Evolutionary conservation across 129 eudicot species (phyloP).

Genomic region (Pseudognaphalium luteoalbum): DNA sequence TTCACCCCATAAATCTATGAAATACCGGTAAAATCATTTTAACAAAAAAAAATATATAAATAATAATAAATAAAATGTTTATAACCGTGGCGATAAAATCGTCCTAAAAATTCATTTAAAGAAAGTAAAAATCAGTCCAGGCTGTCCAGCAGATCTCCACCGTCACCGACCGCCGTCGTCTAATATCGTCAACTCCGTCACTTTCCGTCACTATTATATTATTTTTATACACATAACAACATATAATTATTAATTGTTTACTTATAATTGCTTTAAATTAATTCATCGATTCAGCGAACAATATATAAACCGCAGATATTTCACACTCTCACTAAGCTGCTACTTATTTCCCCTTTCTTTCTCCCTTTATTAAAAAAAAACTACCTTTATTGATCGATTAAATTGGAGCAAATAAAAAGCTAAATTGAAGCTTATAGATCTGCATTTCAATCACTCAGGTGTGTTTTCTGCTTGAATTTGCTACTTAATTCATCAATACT

Average conservation of each 20-base stretch:
- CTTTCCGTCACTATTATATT: background rate
- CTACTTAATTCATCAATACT: background rate
- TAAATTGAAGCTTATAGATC: conserved; percentile 22
- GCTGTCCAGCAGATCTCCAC: conserved; percentile 35
- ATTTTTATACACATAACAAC: background rate
- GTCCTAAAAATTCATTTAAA: conserved; percentile 9
- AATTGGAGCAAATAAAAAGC: conserved; percentile 17
- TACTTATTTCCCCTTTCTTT: conserved; percentile 1
- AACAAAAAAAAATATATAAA: too few species aligned
- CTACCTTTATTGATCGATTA: conserved; percentile 10
- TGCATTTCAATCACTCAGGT: conserved; percentile 30
- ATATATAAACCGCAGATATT: conserved; percentile 9
- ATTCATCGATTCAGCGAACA: background rate
- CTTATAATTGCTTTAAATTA: background rate
- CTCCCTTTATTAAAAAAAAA: background rate
- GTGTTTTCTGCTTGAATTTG: background rate
- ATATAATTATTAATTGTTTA: background rate
- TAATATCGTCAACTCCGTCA: conserved; percentile 33
- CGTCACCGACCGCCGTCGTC: conserved; percentile 44
- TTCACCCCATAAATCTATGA: too few species aligned
- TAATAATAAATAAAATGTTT: conserved; percentile 22
- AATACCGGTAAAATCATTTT: too few species aligned
- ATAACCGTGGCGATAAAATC: conserved; percentile 32
- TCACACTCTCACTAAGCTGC: conserved; percentile 32
- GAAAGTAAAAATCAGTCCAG: conserved; percentile 23